Conservation (phyloP, 2,329 filamentous ascomycete genomes). For the Bipolaris zeicola region DNA sequence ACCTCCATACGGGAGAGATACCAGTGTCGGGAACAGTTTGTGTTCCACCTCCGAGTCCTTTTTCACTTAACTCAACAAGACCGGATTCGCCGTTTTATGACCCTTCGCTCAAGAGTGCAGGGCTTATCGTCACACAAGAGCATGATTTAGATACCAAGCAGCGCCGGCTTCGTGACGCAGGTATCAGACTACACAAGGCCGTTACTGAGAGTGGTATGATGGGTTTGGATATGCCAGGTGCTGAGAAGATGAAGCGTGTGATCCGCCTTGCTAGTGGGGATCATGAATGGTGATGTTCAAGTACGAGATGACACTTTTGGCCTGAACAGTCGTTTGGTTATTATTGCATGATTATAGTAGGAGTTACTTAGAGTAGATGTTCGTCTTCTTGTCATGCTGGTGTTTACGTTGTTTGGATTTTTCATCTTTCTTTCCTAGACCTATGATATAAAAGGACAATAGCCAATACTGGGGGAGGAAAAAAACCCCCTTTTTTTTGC, state of each 20-base stretch:
- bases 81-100: conserved; percentile 40
- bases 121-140: neutral
- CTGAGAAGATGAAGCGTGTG: neutral
- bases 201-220: conserved; percentile 13
- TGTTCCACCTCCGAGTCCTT: conserved; percentile 40
- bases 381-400: too few species aligned
- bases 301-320: neutral
- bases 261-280: neutral
- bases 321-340: neutral
- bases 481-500: too few species aligned
- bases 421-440: too few species aligned
- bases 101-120: conserved; percentile 12
- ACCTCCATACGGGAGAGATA: conserved; percentile 53
- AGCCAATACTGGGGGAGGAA: too few species aligned
- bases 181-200: neutral
- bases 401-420: too few species aligned
- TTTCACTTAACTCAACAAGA: conserved; percentile 47
- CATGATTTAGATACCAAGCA: neutral
- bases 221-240: conserved; percentile 7
- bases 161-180: conserved; percentile 7
- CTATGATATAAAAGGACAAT: too few species aligned
- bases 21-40: conserved; percentile 56
- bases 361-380: too few species aligned
- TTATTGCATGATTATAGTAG: too few species aligned
- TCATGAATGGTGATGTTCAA: neutral